phyloP scores from a whole-genome alignment of 2,329 filamentous ascomycete species.

The Cladosporium colombiae region DNA sequence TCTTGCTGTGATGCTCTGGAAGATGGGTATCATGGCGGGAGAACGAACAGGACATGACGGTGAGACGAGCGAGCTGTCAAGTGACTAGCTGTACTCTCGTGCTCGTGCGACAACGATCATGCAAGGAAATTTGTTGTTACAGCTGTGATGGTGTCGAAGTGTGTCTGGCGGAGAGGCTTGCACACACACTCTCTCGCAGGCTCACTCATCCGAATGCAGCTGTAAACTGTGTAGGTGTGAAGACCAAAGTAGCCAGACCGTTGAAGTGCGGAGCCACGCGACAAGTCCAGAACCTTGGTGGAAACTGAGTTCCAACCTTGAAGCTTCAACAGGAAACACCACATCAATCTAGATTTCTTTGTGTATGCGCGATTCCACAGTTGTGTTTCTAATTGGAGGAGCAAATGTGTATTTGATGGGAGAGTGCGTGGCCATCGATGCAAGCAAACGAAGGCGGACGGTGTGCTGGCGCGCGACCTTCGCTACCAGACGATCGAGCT shows the following conservation, averaged over 20 bases:
- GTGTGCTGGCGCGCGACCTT: not conserved
- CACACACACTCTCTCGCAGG: not conserved
- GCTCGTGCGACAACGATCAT: not conserved
- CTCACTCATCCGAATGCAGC: not conserved
- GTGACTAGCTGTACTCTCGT: not conserved
- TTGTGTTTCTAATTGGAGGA: not conserved
- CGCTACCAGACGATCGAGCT: not conserved
- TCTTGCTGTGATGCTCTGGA: not conserved
- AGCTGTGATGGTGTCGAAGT: not conserved
- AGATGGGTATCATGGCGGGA: not conserved
- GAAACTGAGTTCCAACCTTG: not conserved
- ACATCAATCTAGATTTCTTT: not conserved
- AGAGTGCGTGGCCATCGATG: not conserved
- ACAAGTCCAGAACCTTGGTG: conserved; percentile 14
- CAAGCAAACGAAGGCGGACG: not conserved
- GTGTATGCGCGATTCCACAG: not conserved
- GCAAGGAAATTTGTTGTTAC: not conserved
- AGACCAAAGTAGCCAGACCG: conserved; percentile 13
- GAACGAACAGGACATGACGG: not conserved
- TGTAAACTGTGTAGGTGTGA: not conserved
- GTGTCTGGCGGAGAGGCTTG: not conserved
- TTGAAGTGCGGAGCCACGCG: conserved; percentile 15
- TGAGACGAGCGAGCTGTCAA: not conserved
- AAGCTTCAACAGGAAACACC: not conserved
- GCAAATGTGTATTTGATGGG: not conserved